Conservation (phyloP, 2,329 filamentous ascomycete species). For the Grosmannia clavigera region DNA sequence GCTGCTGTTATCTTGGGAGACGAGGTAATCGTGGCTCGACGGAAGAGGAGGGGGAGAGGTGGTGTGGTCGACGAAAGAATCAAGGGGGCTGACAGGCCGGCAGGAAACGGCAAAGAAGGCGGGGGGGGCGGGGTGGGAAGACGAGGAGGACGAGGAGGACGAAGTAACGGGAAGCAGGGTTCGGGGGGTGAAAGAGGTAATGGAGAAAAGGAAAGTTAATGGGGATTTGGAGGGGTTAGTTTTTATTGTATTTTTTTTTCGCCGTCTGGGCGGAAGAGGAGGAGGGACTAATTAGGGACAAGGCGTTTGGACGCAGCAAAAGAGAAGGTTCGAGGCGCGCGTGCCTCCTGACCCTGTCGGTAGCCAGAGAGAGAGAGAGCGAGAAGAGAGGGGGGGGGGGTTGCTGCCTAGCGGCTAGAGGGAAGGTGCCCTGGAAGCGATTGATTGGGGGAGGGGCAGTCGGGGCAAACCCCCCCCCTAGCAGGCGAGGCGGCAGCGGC, state of each 20-base stretch:
- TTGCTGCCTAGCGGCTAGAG: background rate
- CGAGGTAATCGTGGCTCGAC: background rate
- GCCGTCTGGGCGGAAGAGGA: background rate
- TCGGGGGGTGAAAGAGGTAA: background rate
- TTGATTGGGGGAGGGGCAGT: background rate
- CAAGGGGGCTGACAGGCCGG: background rate
- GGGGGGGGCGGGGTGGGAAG: background rate
- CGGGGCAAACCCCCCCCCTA: no score
- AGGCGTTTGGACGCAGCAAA: background rate
- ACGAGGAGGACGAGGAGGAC: background rate
- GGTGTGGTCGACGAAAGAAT: background rate
- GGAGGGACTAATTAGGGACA: background rate
- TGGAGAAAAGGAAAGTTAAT: background rate
- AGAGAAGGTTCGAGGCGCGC: slow-evolving; percentile 4
- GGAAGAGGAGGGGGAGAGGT: background rate
- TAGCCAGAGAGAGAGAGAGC: no score
- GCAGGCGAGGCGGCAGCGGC: no score
- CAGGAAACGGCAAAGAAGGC: background rate
- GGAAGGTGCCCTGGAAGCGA: no score
- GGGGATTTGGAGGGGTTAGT: background rate
- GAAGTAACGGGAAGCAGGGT: background rate
- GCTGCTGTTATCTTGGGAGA: background rate
- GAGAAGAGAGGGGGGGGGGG: background rate
- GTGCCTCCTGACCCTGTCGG: background rate
- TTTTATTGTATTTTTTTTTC: background rate